These are phyloP conservation scores for Leucocoprinus leucothites DNA, from an alignment of 768 basidiomycete species.

Conservation along the genomic window DNA sequence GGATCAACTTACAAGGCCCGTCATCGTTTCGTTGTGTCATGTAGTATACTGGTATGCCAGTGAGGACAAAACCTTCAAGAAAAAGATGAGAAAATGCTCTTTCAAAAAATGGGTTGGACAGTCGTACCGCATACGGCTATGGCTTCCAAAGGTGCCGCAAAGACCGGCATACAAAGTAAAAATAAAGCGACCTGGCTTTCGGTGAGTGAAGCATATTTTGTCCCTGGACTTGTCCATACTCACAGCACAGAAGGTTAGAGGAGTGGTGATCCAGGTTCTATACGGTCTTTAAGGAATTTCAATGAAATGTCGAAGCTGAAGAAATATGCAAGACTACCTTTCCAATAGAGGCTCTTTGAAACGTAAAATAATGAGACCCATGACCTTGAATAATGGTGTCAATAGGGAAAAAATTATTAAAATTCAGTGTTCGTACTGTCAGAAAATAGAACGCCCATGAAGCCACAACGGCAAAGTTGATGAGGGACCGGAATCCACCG, in stretches of 20 bases:
- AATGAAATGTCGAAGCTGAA: neutral
- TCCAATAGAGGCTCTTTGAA: constrained; percentile 89
- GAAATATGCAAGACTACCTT: constrained; percentile 39
- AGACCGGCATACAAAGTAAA: constrained; percentile 89
- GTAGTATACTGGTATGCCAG: constrained; percentile 82
- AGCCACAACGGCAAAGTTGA: constrained; percentile 88
- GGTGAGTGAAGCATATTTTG: constrained; percentile 6
- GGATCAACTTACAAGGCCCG: constrained; percentile 33
- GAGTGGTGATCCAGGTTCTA: constrained; percentile 88
- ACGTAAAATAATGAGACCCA: constrained; percentile 84
- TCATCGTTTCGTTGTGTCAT: constrained; percentile 57
- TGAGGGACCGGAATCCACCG: constrained; percentile 83
- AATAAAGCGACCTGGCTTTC: constrained; percentile 73
- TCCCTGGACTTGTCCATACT: constrained; percentile 23
- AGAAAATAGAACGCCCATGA: constrained; percentile 88
- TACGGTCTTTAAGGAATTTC: constrained; percentile 66
- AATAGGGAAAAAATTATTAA: neutral
- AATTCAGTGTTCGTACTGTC: constrained; percentile 43
- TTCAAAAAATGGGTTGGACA: neutral
- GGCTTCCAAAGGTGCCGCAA: constrained; percentile 89
- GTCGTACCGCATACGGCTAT: constrained; percentile 76
- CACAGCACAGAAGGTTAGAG: constrained; percentile 85
- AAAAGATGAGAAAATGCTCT: constrained; percentile 1
- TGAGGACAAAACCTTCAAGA: constrained; percentile 72
- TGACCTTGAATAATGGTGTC: constrained; percentile 47